Conservation (phyloP, 2,329 filamentous ascomycete species). For the Xylariaceae sp. region DNA sequence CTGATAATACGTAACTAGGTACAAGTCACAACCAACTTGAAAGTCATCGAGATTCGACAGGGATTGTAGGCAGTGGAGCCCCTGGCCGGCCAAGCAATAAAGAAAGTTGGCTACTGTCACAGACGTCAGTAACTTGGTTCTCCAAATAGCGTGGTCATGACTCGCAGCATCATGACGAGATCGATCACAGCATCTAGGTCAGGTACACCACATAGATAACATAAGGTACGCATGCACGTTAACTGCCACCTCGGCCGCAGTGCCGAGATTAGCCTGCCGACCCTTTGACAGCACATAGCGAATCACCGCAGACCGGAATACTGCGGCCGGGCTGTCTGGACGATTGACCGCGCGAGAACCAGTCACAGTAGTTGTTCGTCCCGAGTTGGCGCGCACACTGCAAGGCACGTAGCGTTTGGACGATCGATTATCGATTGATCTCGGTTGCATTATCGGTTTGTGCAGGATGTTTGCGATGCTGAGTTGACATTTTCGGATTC, state of each 20-base stretch:
- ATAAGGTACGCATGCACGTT: not conserved
- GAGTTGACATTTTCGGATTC: not conserved
- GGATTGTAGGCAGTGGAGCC: too few relatives aligned
- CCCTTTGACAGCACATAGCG: not conserved
- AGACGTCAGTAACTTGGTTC: not conserved
- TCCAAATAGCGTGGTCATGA: not conserved
- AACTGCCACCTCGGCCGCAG: not conserved
- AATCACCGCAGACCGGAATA: not conserved
- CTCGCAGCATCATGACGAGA: not conserved
- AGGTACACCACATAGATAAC: too few relatives aligned
- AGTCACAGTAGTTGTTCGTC: not conserved
- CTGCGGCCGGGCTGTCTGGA: not conserved
- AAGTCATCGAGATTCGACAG: too few relatives aligned
- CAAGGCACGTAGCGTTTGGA: constrained; percentile 12
- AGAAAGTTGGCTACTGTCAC: too few relatives aligned
- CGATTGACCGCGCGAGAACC: not conserved
- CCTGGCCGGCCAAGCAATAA: too few relatives aligned
- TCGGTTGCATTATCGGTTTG: not conserved
- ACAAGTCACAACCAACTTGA: too few relatives aligned
- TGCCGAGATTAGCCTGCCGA: not conserved
- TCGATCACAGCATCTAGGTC: not conserved
- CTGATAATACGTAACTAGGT: too few relatives aligned
- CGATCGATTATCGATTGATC: not conserved
- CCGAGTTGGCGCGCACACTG: constrained; percentile 9
- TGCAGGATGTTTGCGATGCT: not conserved